Evolutionary conservation across 225 moss, liverwort and hornwort genomes (phyloP).

Genomic region (Rhytidiadelphus loreus): DNA sequence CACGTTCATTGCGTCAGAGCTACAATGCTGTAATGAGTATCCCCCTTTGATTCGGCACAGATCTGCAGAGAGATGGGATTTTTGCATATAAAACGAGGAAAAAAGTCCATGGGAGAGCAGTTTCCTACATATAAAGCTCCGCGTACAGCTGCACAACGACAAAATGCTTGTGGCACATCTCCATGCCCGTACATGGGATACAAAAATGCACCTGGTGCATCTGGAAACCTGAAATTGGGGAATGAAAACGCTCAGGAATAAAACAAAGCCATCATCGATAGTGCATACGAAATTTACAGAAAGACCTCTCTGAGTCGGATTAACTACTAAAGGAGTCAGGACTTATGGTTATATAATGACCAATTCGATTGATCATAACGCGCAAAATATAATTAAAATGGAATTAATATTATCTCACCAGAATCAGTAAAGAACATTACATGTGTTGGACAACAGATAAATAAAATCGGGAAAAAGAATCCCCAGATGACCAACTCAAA

Average conservation of each 20-base stretch:
- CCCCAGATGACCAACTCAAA: background rate
- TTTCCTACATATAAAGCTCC: conserved; percentile 83
- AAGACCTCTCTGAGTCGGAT: background rate
- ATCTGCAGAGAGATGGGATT: background rate
- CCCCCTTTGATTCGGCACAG: background rate
- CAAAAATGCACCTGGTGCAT: conserved; percentile 81
- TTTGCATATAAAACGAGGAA: background rate
- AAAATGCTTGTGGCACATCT: conserved; percentile 94
- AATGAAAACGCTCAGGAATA: background rate
- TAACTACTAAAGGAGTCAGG: background rate
- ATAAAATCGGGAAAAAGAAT: background rate
- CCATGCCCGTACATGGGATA: conserved; percentile 98
- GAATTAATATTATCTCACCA: too few species aligned
- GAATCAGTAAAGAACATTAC: background rate
- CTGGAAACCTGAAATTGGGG: conserved; percentile 52
- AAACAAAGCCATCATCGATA: background rate
- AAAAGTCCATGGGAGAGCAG: background rate
- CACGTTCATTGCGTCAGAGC: background rate
- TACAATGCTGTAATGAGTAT: background rate
- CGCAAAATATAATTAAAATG: background rate
- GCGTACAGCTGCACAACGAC: conserved; percentile 87
- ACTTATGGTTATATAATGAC: background rate
- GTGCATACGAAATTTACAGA: background rate
- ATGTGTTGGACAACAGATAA: background rate
- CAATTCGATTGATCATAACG: background rate